A percentile compares a stretch with the other conserved stretches of the same genome.
Conservation (phyloP, 129 eudicot genomes). For the Flaveria sonorensis region DNA sequence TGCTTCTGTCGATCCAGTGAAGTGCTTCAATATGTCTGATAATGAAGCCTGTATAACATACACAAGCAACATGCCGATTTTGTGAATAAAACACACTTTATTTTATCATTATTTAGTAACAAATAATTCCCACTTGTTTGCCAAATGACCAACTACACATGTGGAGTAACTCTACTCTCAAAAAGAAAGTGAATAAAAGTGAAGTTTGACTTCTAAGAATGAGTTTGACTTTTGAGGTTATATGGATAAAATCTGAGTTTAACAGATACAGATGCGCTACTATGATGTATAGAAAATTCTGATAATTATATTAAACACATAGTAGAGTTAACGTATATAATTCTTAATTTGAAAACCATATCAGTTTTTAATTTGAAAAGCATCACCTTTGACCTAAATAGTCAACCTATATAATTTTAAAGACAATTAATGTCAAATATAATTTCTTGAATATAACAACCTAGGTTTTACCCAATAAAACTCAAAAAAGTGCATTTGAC, state of each 20-base stretch:
- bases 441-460: not conserved
- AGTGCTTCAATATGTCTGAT: constrained; percentile 56
- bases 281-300: not conserved
- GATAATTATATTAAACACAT: not conserved
- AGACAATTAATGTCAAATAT: not conserved
- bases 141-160: not conserved
- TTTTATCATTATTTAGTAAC: not conserved
- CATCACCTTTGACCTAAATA: not conserved
- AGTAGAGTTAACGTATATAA: not conserved
- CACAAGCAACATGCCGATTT: not conserved
- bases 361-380: not conserved
- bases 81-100: not conserved
- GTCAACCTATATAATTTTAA: not conserved
- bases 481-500: not conserved
- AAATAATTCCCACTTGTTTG: not conserved
- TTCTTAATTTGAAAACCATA: not conserved
- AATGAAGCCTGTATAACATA: constrained; percentile 58
- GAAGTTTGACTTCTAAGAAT: not conserved
- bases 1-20: constrained; percentile 56
- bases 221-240: not conserved
- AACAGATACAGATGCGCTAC: not conserved
- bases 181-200: not conserved
- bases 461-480: not conserved
- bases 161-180: not conserved
- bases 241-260: not conserved